phyloP scores from a whole-genome alignment of 2,329 filamentous ascomycete species.

The Curvularia lunata region DNA sequence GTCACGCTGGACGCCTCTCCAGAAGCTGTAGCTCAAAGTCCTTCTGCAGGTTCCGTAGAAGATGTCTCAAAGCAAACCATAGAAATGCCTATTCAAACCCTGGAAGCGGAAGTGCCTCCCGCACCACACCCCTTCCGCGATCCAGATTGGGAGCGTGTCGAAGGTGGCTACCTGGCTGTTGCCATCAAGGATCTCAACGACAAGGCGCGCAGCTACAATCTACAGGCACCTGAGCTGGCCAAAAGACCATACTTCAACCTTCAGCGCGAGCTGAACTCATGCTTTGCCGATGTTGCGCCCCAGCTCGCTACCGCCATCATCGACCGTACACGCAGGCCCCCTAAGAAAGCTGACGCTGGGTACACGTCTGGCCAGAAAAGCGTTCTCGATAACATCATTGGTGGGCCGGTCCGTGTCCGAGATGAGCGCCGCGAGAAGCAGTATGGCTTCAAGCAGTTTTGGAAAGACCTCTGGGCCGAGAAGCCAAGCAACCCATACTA shows the following conservation, averaged over 20 bases:
- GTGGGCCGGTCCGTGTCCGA: conserved; percentile 65
- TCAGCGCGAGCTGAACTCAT: conserved; percentile 78
- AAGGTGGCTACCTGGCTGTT: conserved; percentile 76
- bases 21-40: conserved; percentile 6
- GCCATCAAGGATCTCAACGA: conserved; percentile 79
- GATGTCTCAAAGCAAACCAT: conserved; percentile 24
- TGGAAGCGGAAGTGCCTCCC: conserved; percentile 45
- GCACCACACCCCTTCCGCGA: conserved; percentile 73
- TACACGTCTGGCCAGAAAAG: conserved; percentile 55
- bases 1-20: conserved; percentile 21
- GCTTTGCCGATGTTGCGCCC: conserved; percentile 86
- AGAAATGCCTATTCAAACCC: conserved; percentile 15
- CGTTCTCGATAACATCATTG: conserved; percentile 68
- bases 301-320: conserved; percentile 74
- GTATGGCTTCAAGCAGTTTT: conserved; percentile 90
- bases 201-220: conserved; percentile 86
- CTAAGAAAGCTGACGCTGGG: conserved; percentile 44
- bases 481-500: conserved; percentile 16
- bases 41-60: conserved; percentile 3
- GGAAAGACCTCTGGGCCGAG: conserved; percentile 74
- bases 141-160: conserved; percentile 72
- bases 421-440: conserved; percentile 73
- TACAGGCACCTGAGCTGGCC: conserved; percentile 89
- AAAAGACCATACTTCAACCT: conserved; percentile 92
- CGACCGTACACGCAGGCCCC: conserved; percentile 65